A percentile compares a stretch with the other conserved stretches of the same genome.
Conservation (phyloP, 495 filamentous ascomycete species). For the Xylaria sp. region DNA sequence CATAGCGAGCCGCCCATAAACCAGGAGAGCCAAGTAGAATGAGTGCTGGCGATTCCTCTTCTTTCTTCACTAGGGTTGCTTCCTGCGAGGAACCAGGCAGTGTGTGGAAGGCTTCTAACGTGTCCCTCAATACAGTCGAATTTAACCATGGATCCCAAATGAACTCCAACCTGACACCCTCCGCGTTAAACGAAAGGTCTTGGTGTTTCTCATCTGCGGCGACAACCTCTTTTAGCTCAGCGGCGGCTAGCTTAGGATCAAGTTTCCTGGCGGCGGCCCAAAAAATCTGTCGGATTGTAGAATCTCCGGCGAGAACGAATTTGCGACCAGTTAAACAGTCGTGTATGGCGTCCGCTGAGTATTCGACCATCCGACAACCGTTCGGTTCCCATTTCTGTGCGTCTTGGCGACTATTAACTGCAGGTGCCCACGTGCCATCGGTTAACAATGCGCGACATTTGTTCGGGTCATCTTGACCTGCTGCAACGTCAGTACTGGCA, state of each 20-base stretch:
- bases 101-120: conserved; percentile 45
- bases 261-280: conserved; percentile 62
- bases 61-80: conserved; percentile 22
- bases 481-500: conserved; percentile 23
- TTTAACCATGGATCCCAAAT: conserved; percentile 71
- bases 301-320: conserved; percentile 67
- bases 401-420: conserved; percentile 34
- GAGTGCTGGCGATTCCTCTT: conserved; percentile 39
- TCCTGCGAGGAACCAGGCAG: conserved; percentile 16
- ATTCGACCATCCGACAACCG: conserved; percentile 64
- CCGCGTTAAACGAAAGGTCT: conserved; percentile 50
- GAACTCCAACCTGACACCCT: conserved; percentile 57
- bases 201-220: conserved; percentile 47
- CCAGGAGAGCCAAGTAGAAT: conserved; percentile 59
- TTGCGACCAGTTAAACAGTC: conserved; percentile 53
- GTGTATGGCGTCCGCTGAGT: conserved; percentile 53
- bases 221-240: conserved; percentile 36
- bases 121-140: conserved; percentile 50
- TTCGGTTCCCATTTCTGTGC: conserved; percentile 60
- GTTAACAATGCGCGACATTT: conserved; percentile 62
- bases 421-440: conserved; percentile 56
- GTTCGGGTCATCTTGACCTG: conserved; percentile 53
- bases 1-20: conserved; percentile 63
- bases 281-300: conserved; percentile 64
- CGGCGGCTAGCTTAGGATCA: conserved; percentile 45